Percentiles rank a stretch among this genome's conserved stretches.
These are phyloP conservation scores for Ganoderma sinense DNA, from an alignment of 1,284 basidiomycete genomes.

Conservation along the genomic window DNA sequence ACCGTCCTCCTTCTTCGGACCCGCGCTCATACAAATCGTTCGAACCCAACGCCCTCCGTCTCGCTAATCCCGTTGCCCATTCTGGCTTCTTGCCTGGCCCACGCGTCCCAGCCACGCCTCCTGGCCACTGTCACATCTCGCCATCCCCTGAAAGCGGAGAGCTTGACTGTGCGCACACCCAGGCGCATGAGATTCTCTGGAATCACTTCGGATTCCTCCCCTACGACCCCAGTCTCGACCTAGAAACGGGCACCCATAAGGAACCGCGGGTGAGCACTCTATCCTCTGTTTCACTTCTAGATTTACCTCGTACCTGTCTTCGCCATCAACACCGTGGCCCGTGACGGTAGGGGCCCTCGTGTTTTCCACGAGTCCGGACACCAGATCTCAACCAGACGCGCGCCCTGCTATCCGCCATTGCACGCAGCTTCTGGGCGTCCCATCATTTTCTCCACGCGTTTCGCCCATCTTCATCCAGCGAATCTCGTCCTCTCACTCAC, in stretches of 20 bases:
- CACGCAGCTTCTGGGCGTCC: conserved; percentile 16
- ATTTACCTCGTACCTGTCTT: conserved; percentile 6
- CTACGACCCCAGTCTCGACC: conserved; percentile 25
- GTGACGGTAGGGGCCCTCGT: conserved; percentile 17
- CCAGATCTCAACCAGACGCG: conserved; percentile 16
- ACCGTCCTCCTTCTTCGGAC: background rate
- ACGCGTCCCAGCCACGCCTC: background rate
- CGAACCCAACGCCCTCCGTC: background rate
- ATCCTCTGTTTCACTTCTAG: background rate
- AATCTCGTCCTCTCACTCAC: conserved; percentile 25
- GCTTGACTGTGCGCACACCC: conserved; percentile 13
- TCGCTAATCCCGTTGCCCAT: background rate
- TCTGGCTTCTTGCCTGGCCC: background rate
- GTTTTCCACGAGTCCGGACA: conserved; percentile 27
- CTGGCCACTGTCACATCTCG: background rate
- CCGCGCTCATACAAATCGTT: background rate
- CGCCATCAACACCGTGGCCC: conserved; percentile 21
- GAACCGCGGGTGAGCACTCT: conserved; percentile 23
- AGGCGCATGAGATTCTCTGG: conserved; percentile 27
- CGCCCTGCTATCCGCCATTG: background rate
- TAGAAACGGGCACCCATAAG: conserved; percentile 19
- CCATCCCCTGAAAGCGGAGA: background rate
- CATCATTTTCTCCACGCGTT: conserved; percentile 25
- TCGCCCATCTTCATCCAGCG: conserved; percentile 27
- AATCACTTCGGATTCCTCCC: conserved; percentile 32